Percentiles rank a stretch among this genome's conserved stretches.
Conservation (phyloP, 208 protist genomes). For the Leishmania arabica region DNA sequence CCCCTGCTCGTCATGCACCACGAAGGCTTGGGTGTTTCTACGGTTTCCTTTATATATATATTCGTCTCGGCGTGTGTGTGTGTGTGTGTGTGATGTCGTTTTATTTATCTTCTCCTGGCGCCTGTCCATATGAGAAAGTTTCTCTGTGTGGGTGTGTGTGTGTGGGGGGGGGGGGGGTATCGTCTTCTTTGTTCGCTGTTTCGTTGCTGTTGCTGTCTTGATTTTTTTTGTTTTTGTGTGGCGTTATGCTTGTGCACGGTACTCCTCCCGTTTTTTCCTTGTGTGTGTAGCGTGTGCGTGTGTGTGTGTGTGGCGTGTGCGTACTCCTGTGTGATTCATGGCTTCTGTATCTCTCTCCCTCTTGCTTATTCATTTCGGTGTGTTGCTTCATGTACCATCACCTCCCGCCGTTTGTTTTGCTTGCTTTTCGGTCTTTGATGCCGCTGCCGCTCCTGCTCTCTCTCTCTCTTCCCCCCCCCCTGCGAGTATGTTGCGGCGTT, state of each 20-base stretch:
- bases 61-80: background rate
- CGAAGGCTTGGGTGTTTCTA: background rate
- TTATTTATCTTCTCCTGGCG: background rate
- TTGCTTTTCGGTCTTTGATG: slow-evolving; percentile 7
- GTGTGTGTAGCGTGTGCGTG: background rate
- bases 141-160: background rate
- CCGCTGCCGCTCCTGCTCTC: slow-evolving; percentile 8
- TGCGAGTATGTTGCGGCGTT: background rate
- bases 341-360: no score
- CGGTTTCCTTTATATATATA: background rate
- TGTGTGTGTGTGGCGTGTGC: background rate
- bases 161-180: no score
- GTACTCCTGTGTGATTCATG: background rate
- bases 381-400: no score
- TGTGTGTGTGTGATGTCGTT: background rate
- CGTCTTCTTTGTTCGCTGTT: background rate
- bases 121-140: no score
- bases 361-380: no score
- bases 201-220: no score
- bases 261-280: background rate
- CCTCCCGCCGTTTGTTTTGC: background rate
- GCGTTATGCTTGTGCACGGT: no score
- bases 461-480: background rate
- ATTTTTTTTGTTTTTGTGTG: no score
- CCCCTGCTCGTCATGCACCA: background rate